Base-by-base conservation (phyloP, 768 basidiomycete genomes). In the Panaeolus cyanescens region DNA sequence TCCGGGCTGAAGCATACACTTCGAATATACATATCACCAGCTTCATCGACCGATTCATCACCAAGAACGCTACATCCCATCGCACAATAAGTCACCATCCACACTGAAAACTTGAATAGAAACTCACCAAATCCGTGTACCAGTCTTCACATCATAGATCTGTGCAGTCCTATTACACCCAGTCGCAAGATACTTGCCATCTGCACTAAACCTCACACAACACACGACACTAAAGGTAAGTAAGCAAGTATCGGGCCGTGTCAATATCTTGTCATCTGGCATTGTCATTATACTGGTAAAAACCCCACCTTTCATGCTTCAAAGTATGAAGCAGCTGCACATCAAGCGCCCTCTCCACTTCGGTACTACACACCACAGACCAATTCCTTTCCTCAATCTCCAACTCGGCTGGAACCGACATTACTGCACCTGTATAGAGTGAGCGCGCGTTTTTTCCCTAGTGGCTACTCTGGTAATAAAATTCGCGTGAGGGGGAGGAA, bases 1-100 rank as follows among this genome's bases (percentile, higher is more conserved):
- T 99, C 95, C 13, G 93, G 92, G 56, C 94, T 96, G 77, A 97
- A 96, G 61, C 91, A 85, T 30, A 97, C 95, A 69, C 95, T 97
- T 68, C 96, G 93, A 61, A 83, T 96, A 74, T 98, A 99, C 64
- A 96, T 75, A 72, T 96, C 95, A 33, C 90, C 91, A 28, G 84
- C 79, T 68, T 89, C 88, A 0, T 80, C 85, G 2, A 86, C 86
- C n/a, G 78, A 73, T 59, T 93, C 91, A 75, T 96, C 94, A 53
- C 84, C 79, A 30, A 96, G 80, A 1, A 93, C 86, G 65, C 92
- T 94, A 67, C 12, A 33, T n/a, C n/a, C n/a, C 32, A 61, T 32
- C 61, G n/a, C 13, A 50, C 20, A 4, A 61, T 56, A 40, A 32
- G 19, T 60, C 54, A 36, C 34, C 55, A 17, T 13, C 32, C 19